Evolutionary conservation across 1,139 yeast genomes (phyloP), one percentile per base, ranked within the genome.

Genomic region (Protomyces pachydermus): DNA sequence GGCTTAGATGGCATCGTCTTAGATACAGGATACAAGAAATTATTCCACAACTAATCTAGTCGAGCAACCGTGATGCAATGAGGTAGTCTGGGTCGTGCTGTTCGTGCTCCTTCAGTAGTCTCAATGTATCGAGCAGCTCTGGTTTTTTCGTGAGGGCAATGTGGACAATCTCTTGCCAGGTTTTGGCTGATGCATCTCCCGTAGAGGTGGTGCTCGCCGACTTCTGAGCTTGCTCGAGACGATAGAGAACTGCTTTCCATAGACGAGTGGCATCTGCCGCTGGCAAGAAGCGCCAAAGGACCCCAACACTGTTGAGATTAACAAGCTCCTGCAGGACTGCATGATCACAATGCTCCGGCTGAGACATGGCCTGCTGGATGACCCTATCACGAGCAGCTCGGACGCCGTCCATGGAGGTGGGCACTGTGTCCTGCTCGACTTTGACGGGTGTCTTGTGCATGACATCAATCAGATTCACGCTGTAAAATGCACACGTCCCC

Each of bases 221-320:
- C 16, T 3, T 37, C 4, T 3, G 16, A 12, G 48, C 48, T 18
- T 16, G 20, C 23, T 20, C 23, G 9, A 42, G 20, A 10, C 25
- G 48, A 16, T 18, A 18, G 10, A n/a, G 48, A 20, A 42, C 48
- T n/a, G 48, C 48, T 16, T 12, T n/a, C 56, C 56, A 39, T 12
- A 58, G 45, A 10, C 34, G 37, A 25, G 39, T 32, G 37, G 54
- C 53, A 18, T 34, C 48, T 8, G 20, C 32, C 14, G 25, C 18
- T 9, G 62, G 56, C 37, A 58, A 37, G 52, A 35, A 42, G 37
- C 34, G 52, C 56, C 56, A 58, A 39, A 58, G 52, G 14, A 52
- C 56, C n/a, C 48, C 34, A 14, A 58, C n/a, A 4, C 56, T 37
- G n/a, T 58, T 18, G 32, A 58, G 56, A 25, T 39, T 50, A 23